phyloP scores from a whole-genome alignment of 2,329 filamentous ascomycete genomes.

The Paecilomyces variotii region DNA sequence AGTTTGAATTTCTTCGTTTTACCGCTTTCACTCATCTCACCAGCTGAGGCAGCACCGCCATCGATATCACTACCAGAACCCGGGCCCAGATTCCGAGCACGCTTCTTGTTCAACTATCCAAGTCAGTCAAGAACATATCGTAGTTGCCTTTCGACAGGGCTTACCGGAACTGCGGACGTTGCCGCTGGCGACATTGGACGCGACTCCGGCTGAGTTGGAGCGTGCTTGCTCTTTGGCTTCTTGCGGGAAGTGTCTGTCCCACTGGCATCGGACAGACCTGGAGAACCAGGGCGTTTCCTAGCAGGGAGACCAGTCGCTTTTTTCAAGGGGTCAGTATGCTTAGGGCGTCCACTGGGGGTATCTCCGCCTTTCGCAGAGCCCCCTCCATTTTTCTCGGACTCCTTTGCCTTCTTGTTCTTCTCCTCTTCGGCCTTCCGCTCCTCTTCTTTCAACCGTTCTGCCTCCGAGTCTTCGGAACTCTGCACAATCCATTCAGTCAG shows the following conservation, averaged over 20 bases:
- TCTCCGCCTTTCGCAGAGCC: slow-evolving; percentile 62
- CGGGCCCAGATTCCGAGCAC: slow-evolving; percentile 27
- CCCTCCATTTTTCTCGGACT: slow-evolving; percentile 44
- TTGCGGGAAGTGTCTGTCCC: slow-evolving; percentile 83
- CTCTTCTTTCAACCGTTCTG: slow-evolving; percentile 53
- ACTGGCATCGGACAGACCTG: slow-evolving; percentile 81
- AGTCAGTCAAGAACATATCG: background rate
- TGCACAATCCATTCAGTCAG: slow-evolving; percentile 18
- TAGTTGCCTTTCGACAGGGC: slow-evolving; percentile 3
- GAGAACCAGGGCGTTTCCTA: slow-evolving; percentile 78
- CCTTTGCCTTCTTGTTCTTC: slow-evolving; percentile 45
- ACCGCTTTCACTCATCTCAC: slow-evolving; percentile 38
- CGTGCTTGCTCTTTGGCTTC: slow-evolving; percentile 64
- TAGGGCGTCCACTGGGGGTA: slow-evolving; percentile 54
- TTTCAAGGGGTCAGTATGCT: slow-evolving; percentile 45
- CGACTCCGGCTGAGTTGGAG: slow-evolving; percentile 31
- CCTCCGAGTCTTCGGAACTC: slow-evolving; percentile 57
- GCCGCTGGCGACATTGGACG: slow-evolving; percentile 57
- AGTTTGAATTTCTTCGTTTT: slow-evolving; percentile 43
- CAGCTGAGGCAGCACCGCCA: slow-evolving; percentile 41
- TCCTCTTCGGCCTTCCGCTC: slow-evolving; percentile 53
- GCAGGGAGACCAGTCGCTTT: slow-evolving; percentile 45
- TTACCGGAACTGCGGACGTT: slow-evolving; percentile 49
- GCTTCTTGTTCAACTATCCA: slow-evolving; percentile 48
- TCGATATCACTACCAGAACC: slow-evolving; percentile 52